Percentiles rank a stretch among this genome's conserved stretches.
Conservation (phyloP, 495 filamentous ascomycete genomes). For the Aspergillus saccharolyticus region DNA sequence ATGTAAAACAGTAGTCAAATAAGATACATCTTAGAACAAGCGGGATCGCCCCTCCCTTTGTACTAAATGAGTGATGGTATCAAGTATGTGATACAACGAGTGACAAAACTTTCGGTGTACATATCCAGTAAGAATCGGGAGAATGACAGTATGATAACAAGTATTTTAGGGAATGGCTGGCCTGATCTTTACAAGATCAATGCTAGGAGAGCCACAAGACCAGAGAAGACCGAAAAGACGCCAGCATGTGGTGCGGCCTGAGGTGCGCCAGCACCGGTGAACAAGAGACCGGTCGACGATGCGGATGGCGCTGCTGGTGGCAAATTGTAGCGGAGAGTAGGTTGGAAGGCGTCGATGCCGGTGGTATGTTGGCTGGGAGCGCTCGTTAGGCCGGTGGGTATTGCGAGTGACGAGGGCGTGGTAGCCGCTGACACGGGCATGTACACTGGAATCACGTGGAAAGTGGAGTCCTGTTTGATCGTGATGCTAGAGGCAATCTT, state of each 20-base stretch:
- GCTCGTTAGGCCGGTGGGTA: neutral
- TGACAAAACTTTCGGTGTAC: neutral
- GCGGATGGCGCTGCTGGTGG: conserved; percentile 13
- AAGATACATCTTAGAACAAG: neutral
- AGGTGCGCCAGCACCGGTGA: conserved; percentile 25
- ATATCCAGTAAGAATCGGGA: neutral
- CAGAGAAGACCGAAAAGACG: conserved; percentile 24
- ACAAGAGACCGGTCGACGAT: conserved; percentile 15
- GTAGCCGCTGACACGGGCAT: conserved; percentile 23
- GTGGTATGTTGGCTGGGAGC: neutral
- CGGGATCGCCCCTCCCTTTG: neutral
- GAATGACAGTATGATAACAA: neutral
- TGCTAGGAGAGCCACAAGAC: conserved; percentile 30
- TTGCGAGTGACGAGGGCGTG: neutral
- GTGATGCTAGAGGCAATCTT: conserved; percentile 6
- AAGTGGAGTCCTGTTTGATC: conserved; percentile 10
- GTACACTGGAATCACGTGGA: conserved; percentile 30
- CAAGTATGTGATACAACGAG: neutral
- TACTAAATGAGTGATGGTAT: neutral
- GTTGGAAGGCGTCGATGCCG: neutral
- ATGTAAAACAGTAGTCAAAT: neutral
- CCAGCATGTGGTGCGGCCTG: conserved; percentile 21
- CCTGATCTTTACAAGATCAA: conserved; percentile 25
- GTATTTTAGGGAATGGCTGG: neutral
- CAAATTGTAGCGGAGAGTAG: conserved; percentile 1